Conservation (phyloP, 2,329 filamentous ascomycete genomes). For the Bipolaris cookei region DNA sequence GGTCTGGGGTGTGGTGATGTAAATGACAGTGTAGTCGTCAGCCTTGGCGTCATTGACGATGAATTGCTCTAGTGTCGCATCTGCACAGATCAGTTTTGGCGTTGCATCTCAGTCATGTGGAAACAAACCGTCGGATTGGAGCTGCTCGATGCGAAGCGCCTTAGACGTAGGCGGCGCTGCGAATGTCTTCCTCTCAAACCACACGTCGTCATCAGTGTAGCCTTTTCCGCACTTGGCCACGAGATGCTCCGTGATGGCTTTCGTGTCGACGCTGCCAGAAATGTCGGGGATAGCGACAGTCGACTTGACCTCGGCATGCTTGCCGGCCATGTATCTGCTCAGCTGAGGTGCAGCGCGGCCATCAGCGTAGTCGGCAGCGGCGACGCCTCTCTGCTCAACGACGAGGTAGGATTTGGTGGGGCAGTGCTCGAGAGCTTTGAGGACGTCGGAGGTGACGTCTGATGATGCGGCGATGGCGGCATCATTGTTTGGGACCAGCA, state of each 20-base stretch:
- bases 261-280: conserved; percentile 55
- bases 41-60: conserved; percentile 50
- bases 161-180: conserved; percentile 26
- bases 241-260: conserved; percentile 52
- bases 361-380: conserved; percentile 69
- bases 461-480: conserved; percentile 52
- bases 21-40: conserved; percentile 74
- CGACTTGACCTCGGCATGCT: conserved; percentile 60
- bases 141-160: conserved; percentile 21
- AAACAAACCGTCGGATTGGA: conserved; percentile 30
- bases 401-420: conserved; percentile 79
- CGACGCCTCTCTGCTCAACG: conserved; percentile 76
- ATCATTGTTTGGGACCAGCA: conserved; percentile 35
- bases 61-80: conserved; percentile 30
- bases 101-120: not conserved
- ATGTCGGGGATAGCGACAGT: conserved; percentile 62
- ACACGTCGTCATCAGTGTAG: conserved; percentile 22
- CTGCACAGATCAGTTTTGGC: conserved; percentile 23
- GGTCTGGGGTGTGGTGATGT: conserved; percentile 67
- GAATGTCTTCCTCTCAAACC: conserved; percentile 14
- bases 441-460: conserved; percentile 53
- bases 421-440: conserved; percentile 65
- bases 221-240: conserved; percentile 57
- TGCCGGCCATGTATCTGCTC: conserved; percentile 58
- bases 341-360: conserved; percentile 60